These are phyloP conservation scores for Lichina pygmaea DNA, from an alignment of 495 filamentous ascomycete genomes.

Conservation along the genomic window DNA sequence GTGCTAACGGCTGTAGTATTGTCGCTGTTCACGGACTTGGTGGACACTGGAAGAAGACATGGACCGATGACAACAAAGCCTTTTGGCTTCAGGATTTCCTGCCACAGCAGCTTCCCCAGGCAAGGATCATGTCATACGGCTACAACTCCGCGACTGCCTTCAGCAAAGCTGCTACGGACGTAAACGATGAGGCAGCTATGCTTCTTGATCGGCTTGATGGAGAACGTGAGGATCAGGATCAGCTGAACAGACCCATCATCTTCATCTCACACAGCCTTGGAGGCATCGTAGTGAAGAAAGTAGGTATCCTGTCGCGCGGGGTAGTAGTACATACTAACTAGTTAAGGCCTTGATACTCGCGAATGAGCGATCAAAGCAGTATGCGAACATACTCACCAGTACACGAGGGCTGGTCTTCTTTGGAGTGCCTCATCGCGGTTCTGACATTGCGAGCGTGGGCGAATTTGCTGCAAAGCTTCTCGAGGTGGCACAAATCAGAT, in stretches of 20 bases:
- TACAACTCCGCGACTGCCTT: conserved; percentile 8
- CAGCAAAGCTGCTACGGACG: conserved; percentile 2
- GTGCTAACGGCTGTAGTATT: conserved; percentile 6
- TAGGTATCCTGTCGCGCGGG: not conserved
- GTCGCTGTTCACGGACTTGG: conserved; percentile 11
- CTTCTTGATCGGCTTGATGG: not conserved
- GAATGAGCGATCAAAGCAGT: conserved; percentile 1
- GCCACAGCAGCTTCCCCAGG: conserved; percentile 4
- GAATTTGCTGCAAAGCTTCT: not conserved
- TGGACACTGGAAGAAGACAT: conserved; percentile 6
- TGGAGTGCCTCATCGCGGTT: conserved; percentile 61
- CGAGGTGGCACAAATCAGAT: not conserved
- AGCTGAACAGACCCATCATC: conserved; percentile 33
- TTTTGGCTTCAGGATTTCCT: conserved; percentile 10
- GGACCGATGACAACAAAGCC: conserved; percentile 6
- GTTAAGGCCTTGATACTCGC: conserved; percentile 3
- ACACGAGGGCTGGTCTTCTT: conserved; percentile 58
- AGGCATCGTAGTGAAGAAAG: conserved; percentile 45
- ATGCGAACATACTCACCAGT: not conserved
- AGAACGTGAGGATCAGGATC: not conserved
- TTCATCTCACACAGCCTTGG: conserved; percentile 69
- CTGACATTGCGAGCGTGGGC: conserved; percentile 53
- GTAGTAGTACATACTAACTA: not conserved
- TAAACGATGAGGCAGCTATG: conserved; percentile 1
- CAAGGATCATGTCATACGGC: conserved; percentile 8